Percentiles rank a stretch among this genome's conserved stretches.
Conservation (phyloP, 805 yeast species). For the Vanderwaltozyma yarrowii region DNA sequence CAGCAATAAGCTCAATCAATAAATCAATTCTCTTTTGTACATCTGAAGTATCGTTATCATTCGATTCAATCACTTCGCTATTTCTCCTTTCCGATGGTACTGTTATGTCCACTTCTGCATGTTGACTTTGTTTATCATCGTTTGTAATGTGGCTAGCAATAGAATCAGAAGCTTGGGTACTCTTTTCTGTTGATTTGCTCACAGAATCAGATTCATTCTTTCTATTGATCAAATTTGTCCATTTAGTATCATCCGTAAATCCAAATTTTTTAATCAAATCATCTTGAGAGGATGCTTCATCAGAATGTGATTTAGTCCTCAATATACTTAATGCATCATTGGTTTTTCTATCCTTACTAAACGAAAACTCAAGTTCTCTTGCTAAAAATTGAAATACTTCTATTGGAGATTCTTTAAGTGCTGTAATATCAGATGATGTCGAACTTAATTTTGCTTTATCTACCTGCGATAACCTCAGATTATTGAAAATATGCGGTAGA, state of each 20-base stretch:
- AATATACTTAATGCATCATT: conserved; percentile 6
- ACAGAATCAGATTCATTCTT: conserved; percentile 3
- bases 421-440: conserved; percentile 6
- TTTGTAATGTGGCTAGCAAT: not conserved
- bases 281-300: conserved; percentile 11
- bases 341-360: conserved; percentile 12
- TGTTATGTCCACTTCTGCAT: too few relatives aligned
- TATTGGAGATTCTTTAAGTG: conserved; percentile 23
- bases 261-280: conserved; percentile 25
- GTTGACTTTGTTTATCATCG: too few relatives aligned
- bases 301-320: conserved; percentile 8
- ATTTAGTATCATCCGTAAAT: conserved; percentile 23
- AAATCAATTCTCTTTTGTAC: conserved; percentile 13
- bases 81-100: not conserved
- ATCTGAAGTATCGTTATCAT: not conserved
- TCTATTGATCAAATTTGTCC: conserved; percentile 23
- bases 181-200: conserved; percentile 1
- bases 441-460: conserved; percentile 5
- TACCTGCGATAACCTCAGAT: conserved; percentile 18
- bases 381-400: conserved; percentile 26
- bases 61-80: not conserved
- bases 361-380: conserved; percentile 25
- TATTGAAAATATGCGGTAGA: conserved; percentile 22
- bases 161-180: not conserved
- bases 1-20: conserved; percentile 18